phyloP scores from a whole-genome alignment of 2,329 filamentous ascomycete genomes.

The Pseudopyricularia javanii region DNA sequence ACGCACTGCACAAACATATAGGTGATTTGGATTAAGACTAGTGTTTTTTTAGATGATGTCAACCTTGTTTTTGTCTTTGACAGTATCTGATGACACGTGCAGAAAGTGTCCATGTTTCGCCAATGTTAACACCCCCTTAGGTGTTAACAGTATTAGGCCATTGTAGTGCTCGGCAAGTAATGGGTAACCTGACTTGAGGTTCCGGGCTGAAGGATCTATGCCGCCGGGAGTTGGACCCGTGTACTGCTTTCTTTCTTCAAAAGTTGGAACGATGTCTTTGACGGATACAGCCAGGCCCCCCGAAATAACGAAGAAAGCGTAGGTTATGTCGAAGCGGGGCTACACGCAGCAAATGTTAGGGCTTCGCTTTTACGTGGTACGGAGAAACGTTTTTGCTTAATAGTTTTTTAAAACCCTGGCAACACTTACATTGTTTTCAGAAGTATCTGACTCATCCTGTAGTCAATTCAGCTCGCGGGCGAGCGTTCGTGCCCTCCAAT shows the following conservation, averaged over 20 bases:
- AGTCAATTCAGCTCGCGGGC: background rate
- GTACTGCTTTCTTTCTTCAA: background rate
- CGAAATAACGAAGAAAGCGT: background rate
- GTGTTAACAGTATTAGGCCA: background rate
- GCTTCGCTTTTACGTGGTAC: too few species aligned
- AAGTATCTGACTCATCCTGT: background rate
- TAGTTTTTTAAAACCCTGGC: too few species aligned
- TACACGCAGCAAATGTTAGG: too few species aligned
- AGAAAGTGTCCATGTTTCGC: background rate
- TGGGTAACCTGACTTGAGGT: background rate
- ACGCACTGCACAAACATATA: constrained; percentile 25
- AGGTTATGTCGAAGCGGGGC: background rate
- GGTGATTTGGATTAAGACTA: constrained; percentile 22
- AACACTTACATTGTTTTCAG: background rate
- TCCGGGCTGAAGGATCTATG: background rate
- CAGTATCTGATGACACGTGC: constrained; percentile 5
- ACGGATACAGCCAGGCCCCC: background rate
- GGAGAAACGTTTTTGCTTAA: too few species aligned
- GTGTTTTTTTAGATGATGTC: constrained; percentile 18
- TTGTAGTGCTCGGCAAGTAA: background rate
- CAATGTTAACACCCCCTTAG: constrained; percentile 5
- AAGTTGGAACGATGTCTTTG: background rate
- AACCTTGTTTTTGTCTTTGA: constrained; percentile 24
- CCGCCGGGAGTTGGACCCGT: background rate
- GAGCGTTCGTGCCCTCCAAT: background rate